Percentiles rank a stretch among this genome's conserved stretches.
Evolutionary conservation across 139 green algal genomes (phyloP).

Genomic region (Coelastrella sp.): DNA sequence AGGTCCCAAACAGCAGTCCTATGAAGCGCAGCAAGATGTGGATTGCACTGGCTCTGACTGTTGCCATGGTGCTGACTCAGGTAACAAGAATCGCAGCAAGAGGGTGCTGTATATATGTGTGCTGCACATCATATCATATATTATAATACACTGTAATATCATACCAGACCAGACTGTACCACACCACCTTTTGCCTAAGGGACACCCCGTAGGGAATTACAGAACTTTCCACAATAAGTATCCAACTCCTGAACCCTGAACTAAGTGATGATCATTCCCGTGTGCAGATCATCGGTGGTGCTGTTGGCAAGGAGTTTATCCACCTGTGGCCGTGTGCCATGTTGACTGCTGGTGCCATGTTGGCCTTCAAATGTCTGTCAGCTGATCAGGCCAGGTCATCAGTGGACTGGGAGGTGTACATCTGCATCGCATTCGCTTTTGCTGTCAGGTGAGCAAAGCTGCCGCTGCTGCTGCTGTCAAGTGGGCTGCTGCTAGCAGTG

Average conservation of each 20-base stretch:
- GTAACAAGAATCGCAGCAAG: slow-evolving; percentile 46
- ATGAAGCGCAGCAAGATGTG: slow-evolving; percentile 61
- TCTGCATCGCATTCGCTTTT: slow-evolving; percentile 67
- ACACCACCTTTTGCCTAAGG: background rate
- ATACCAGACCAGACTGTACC: background rate
- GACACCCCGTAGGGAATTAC: background rate
- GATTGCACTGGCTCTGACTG: slow-evolving; percentile 53
- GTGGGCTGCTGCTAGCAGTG: too few species aligned
- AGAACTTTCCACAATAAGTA: background rate
- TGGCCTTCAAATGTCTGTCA: slow-evolving; percentile 74
- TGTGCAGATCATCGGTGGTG: slow-evolving; percentile 11
- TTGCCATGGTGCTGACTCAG: slow-evolving; percentile 65
- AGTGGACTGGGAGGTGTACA: slow-evolving; percentile 66
- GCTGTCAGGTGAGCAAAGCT: slow-evolving; percentile 44
- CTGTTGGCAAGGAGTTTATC: slow-evolving; percentile 40
- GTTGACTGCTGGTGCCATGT: slow-evolving; percentile 70
- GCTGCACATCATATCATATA: background rate
- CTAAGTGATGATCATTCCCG: background rate
- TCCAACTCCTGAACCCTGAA: background rate
- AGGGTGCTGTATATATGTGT: slow-evolving; percentile 14
- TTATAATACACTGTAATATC: too few species aligned
- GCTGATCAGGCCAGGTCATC: slow-evolving; percentile 59
- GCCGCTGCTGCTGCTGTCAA: background rate
- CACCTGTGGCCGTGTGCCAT: slow-evolving; percentile 65
- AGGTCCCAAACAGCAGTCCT: slow-evolving; percentile 64